phyloP scores from a whole-genome alignment of 2,329 filamentous ascomycete genomes.

The Penicillium concentricum region DNA sequence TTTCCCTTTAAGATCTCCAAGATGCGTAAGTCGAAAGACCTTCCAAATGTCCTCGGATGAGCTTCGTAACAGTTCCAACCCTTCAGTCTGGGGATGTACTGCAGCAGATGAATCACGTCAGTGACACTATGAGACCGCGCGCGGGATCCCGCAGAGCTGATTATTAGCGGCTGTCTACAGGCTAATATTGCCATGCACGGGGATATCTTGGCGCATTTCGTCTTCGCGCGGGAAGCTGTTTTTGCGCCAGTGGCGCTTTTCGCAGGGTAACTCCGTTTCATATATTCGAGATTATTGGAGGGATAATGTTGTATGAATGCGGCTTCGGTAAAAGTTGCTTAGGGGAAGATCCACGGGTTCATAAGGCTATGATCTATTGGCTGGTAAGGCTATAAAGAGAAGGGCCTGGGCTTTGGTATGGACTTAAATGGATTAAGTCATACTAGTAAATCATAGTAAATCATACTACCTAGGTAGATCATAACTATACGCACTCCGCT shows the following conservation, averaged over 20 bases:
- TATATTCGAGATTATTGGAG: constrained; percentile 34
- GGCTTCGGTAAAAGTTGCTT: background rate
- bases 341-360: background rate
- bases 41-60: too few species aligned
- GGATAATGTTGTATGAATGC: constrained; percentile 24
- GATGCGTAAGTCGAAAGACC: too few species aligned
- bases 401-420: background rate
- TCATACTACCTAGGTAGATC: too few species aligned
- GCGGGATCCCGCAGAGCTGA: too few species aligned
- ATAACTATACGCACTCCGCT: too few species aligned
- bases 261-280: constrained; percentile 33
- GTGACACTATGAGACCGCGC: too few species aligned
- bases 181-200: constrained; percentile 49
- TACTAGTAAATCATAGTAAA: too few species aligned
- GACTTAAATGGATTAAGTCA: too few species aligned
- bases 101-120: too few species aligned
- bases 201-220: constrained; percentile 41
- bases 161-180: constrained; percentile 5
- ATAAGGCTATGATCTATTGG: background rate
- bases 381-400: background rate
- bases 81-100: too few species aligned
- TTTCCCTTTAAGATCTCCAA: too few species aligned
- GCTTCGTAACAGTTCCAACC: too few species aligned
- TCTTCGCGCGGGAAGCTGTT: constrained; percentile 51
- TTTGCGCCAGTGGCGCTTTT: constrained; percentile 54